These are phyloP conservation scores for Vitellaria paradoxa DNA, from an alignment of 179 eudicot genomes.

Conservation along the genomic window DNA sequence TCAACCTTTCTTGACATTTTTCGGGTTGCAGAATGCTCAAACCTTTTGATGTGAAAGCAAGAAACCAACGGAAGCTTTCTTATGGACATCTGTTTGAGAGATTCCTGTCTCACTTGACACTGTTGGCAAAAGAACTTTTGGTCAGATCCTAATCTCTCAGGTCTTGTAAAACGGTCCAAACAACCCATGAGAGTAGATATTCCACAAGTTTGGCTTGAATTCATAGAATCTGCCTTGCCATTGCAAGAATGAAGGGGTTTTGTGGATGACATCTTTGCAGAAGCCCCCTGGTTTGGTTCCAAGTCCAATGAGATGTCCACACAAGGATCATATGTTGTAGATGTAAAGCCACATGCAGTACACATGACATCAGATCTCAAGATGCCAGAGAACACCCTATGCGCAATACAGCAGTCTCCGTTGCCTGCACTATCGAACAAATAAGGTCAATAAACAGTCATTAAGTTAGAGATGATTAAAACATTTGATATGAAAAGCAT, in stretches of 20 bases:
- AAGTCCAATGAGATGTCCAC: conserved; percentile 71
- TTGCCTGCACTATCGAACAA: conserved; percentile 35
- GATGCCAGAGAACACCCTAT: conserved; percentile 69
- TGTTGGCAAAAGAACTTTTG: conserved; percentile 72
- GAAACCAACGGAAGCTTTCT: conserved; percentile 69
- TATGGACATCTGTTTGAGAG: conserved; percentile 78
- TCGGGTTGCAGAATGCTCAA: conserved; percentile 56
- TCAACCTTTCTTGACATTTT: conserved; percentile 73
- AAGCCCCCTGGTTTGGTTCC: conserved; percentile 36
- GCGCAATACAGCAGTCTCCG: conserved; percentile 77
- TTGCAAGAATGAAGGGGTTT: conserved; percentile 39
- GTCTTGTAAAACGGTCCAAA: conserved; percentile 71
- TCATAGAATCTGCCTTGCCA: conserved; percentile 28
- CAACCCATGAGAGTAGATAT: conserved; percentile 52
- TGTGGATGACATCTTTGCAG: conserved; percentile 23
- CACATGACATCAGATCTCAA: conserved; percentile 80
- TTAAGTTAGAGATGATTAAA: not conserved
- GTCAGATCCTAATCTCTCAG: conserved; percentile 68
- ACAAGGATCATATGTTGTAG: conserved; percentile 78
- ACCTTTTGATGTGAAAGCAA: conserved; percentile 75
- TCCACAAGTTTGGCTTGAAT: conserved; percentile 24
- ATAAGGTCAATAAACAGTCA: not conserved
- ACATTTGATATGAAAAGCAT: not conserved
- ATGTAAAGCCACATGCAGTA: conserved; percentile 70
- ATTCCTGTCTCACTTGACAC: conserved; percentile 65